Conservation (phyloP, 2,329 filamentous ascomycete species). For the Mollisiaceae sp. region DNA sequence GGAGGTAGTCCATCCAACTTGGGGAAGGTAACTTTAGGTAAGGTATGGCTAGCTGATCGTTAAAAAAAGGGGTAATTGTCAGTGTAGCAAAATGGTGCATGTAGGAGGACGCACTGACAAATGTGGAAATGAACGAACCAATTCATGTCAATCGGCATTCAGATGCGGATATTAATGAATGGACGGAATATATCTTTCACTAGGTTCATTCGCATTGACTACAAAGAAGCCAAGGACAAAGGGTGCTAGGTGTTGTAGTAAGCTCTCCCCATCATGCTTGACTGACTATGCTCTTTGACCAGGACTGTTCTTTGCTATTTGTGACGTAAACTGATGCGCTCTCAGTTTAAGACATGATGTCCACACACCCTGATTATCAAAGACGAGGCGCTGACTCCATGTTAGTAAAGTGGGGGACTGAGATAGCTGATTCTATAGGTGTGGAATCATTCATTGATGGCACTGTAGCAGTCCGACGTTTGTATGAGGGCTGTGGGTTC, state of each 20-base stretch:
- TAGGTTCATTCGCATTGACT: constrained; percentile 25
- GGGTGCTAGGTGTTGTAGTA: constrained; percentile 28
- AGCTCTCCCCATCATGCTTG: constrained; percentile 8
- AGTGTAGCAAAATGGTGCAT: constrained; percentile 31
- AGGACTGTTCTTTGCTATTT: background rate
- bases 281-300: background rate
- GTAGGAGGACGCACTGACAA: constrained; percentile 18
- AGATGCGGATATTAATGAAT: constrained; percentile 29
- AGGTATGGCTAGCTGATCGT: background rate
- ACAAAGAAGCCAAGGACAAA: constrained; percentile 18
- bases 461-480: constrained; percentile 20
- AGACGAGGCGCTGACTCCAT: constrained; percentile 44
- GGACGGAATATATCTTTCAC: constrained; percentile 25
- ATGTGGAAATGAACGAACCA: constrained; percentile 26
- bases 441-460: constrained; percentile 32
- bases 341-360: constrained; percentile 41
- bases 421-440: constrained; percentile 44
- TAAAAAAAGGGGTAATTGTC: constrained; percentile 24
- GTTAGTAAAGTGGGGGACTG: constrained; percentile 50
- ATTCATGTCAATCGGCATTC: constrained; percentile 29
- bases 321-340: background rate
- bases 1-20: no score
- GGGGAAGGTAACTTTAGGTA: background rate
- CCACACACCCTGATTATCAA: constrained; percentile 48
- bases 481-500: constrained; percentile 34